A percentile compares a stretch with the other conserved stretches of the same genome.
phyloP scores from a whole-genome alignment of 1,284 basidiomycete species.

The Earliella scabrosa region DNA sequence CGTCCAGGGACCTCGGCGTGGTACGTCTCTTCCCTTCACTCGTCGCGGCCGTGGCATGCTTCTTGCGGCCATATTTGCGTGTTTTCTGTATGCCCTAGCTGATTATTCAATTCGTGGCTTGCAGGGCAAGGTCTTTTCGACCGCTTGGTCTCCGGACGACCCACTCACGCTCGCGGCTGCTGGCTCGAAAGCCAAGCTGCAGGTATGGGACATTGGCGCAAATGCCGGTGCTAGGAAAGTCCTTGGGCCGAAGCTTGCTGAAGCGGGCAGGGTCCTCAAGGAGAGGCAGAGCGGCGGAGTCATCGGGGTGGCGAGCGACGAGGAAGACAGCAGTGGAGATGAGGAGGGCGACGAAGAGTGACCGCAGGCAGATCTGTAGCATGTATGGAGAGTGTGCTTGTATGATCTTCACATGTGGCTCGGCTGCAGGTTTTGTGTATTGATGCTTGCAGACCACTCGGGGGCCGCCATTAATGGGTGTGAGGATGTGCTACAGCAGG shows the following conservation, averaged over 20 bases:
- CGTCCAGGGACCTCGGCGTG: constrained; percentile 90
- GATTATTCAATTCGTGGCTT: background rate
- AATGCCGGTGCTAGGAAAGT: constrained; percentile 81
- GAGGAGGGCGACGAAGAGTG: constrained; percentile 31
- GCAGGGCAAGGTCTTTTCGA: constrained; percentile 95
- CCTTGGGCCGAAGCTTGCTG: constrained; percentile 74
- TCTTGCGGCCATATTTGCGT: background rate
- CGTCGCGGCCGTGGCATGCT: background rate
- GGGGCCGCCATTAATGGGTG: too few species aligned
- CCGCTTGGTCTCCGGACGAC: constrained; percentile 92
- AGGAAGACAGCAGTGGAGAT: constrained; percentile 67
- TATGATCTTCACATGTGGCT: too few species aligned
- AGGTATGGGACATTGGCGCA: constrained; percentile 92
- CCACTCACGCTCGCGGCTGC: constrained; percentile 93
- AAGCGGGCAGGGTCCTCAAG: constrained; percentile 68
- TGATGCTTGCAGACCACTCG: too few species aligned
- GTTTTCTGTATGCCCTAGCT: background rate
- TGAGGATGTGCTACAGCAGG: background rate
- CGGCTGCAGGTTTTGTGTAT: too few species aligned
- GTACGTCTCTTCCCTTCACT: constrained; percentile 52
- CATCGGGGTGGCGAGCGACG: constrained; percentile 70
- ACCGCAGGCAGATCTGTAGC: background rate
- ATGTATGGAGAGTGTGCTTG: too few species aligned
- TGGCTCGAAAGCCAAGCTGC: constrained; percentile 90
- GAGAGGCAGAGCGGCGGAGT: constrained; percentile 73